Evolutionary conservation across 106 monocot species (phyloP).

Genomic region (Dendrobium officinale): DNA sequence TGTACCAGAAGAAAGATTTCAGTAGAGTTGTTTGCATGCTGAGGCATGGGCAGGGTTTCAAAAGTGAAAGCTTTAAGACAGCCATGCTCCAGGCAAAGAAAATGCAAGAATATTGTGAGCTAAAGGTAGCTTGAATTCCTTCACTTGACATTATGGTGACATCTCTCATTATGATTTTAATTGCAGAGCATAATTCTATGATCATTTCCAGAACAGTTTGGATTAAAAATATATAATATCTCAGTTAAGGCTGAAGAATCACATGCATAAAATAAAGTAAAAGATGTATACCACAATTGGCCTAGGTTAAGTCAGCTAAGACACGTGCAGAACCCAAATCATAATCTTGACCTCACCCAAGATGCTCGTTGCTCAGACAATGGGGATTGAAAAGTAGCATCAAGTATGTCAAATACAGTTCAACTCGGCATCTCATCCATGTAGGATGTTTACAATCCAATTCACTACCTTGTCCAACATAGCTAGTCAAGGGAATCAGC

Average conservation of each 20-base stretch:
- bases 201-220: neutral
- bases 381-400: too few relatives aligned
- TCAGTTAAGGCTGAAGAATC: neutral
- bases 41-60: slow-evolving; percentile 45
- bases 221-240: neutral
- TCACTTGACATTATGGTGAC: neutral
- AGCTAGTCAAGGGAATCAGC: too few relatives aligned
- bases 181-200: neutral
- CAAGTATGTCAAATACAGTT: too few relatives aligned
- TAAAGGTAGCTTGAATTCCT: slow-evolving; percentile 53
- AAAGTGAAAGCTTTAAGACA: slow-evolving; percentile 58
- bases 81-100: slow-evolving; percentile 96
- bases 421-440: too few relatives aligned
- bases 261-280: neutral
- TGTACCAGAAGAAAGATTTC: slow-evolving; percentile 97
- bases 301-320: too few relatives aligned
- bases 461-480: too few relatives aligned
- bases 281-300: neutral
- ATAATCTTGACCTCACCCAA: too few relatives aligned
- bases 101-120: slow-evolving; percentile 92
- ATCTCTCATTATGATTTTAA: neutral
- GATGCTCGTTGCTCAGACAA: too few relatives aligned
- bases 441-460: too few relatives aligned
- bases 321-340: too few relatives aligned
- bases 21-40: slow-evolving; percentile 97